A percentile compares a stretch with the other conserved stretches of the same genome.
Evolutionary conservation across 75 land plant genomes (phyloP).

Genomic region (Cunninghamia lanceolata): DNA sequence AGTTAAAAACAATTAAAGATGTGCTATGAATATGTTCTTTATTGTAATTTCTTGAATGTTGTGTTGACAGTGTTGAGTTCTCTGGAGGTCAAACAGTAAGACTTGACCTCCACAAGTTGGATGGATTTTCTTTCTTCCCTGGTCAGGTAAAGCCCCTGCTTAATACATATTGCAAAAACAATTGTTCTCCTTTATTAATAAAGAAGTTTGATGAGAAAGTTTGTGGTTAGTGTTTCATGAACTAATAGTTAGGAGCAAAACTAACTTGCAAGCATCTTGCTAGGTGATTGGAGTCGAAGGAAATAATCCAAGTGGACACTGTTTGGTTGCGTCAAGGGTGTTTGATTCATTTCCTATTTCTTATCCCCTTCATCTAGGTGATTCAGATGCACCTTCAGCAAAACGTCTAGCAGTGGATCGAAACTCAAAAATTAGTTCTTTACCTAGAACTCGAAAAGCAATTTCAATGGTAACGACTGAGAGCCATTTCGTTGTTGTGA

Average conservation of each 20-base stretch:
- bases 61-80: conserved; percentile 65
- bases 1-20: not conserved
- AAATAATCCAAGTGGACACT: conserved; percentile 93
- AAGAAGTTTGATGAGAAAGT: not conserved
- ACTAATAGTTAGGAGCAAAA: not conserved
- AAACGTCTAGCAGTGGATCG: conserved; percentile 57
- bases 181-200: not conserved
- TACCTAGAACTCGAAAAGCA: conserved; percentile 6
- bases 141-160: conserved; percentile 68
- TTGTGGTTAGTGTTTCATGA: not conserved
- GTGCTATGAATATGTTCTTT: not conserved
- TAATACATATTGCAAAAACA: not conserved
- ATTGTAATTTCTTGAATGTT: not conserved
- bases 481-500: not conserved
- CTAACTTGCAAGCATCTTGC: not conserved
- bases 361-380: conserved; percentile 22
- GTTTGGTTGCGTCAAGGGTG: conserved; percentile 70
- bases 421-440: conserved; percentile 15
- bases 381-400: conserved; percentile 41
- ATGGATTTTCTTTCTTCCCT: conserved; percentile 81
- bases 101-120: conserved; percentile 76
- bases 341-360: conserved; percentile 35
- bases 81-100: conserved; percentile 93
- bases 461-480: conserved; percentile 44
- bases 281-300: conserved; percentile 92